Base-by-base conservation (phyloP, 2,329 filamentous ascomycete species). In the Phialophora macrospora region DNA sequence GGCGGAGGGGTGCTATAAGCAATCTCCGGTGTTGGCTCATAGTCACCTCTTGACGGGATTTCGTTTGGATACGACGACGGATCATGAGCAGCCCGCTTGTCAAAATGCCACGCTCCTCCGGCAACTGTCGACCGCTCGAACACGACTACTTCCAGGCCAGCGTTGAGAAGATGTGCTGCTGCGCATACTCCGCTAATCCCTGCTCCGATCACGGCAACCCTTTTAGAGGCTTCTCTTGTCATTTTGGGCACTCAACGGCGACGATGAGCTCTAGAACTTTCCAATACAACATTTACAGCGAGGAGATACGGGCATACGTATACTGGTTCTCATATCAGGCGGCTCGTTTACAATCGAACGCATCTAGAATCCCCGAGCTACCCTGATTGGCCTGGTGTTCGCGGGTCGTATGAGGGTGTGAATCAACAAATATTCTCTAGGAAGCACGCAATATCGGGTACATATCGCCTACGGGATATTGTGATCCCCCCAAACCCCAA, bases 101-200 rank as follows among this genome's bases (percentile, higher is more conserved):
- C 82, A 68, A 80, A 85, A 63, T 76, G 85, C 85, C 85, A 87
- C 30, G 85, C 80, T 14, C 85, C 85, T 1, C 85, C 85, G n/a
- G 81, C 78, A 17, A 76, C 79, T 60, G 77, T 76, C 4, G 79
- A 82, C 61, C 85, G 77, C 67, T 88, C 85, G 68, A 83, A 87
- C 0, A 87, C 80, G 0, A 79, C 82, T 1, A 86, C 82, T 8
- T 85, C 77, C 4, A 84, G 62, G 0, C 80, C 82, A 7, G 76
- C 75, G 54, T 74, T 73, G 30, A 78, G 75, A n/a, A 84, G 74
- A 74, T 84, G 80, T 17, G 78, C 78, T 32, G 81, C 82, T 52
- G 80, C 75, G 1, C 78, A 75, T 5, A 85, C 77, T 24, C 83
- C 83, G 65, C 80, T 82, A 38, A 85, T 80, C 3, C 83, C 82